These are phyloP conservation scores for Panellus pusillus DNA, from an alignment of 768 basidiomycete species.

Conservation along the genomic window DNA sequence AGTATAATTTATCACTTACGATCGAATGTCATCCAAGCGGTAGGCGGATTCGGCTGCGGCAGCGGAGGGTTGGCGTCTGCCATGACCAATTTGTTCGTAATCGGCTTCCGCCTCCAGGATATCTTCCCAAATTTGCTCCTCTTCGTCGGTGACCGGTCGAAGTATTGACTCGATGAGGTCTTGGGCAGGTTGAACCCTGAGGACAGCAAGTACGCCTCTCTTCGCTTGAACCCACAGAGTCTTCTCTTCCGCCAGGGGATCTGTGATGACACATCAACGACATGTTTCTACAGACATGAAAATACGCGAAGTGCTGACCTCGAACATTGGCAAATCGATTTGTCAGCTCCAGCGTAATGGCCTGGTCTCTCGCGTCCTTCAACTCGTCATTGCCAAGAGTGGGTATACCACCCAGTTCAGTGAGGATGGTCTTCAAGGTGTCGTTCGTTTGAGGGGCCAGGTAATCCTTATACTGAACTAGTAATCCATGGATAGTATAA, in stretches of 20 bases:
- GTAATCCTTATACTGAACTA: slow-evolving; percentile 69
- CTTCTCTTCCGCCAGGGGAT: slow-evolving; percentile 90
- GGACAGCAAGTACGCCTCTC: slow-evolving; percentile 88
- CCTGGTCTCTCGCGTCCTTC: slow-evolving; percentile 82
- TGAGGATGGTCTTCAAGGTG: slow-evolving; percentile 72
- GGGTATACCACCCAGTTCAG: slow-evolving; percentile 90
- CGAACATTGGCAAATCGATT: slow-evolving; percentile 86
- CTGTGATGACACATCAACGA: slow-evolving; percentile 38
- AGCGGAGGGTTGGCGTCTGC: slow-evolving; percentile 77
- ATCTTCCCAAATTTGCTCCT: slow-evolving; percentile 84
- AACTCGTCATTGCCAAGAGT: slow-evolving; percentile 77
- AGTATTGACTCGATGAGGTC: slow-evolving; percentile 90
- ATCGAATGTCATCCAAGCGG: slow-evolving; percentile 89
- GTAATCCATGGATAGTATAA: slow-evolving; percentile 81
- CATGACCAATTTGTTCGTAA: slow-evolving; percentile 57
- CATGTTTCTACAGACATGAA: background rate
- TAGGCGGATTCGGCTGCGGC: slow-evolving; percentile 75
- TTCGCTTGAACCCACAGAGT: slow-evolving; percentile 97
- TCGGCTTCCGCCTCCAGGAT: slow-evolving; percentile 83
- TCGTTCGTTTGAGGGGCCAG: slow-evolving; percentile 70
- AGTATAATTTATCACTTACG: slow-evolving; percentile 52
- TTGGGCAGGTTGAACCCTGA: slow-evolving; percentile 91
- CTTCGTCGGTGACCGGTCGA: slow-evolving; percentile 78
- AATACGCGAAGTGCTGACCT: slow-evolving; percentile 45
- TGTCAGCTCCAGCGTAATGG: slow-evolving; percentile 85